Evolutionary conservation across 768 basidiomycete species (phyloP), one percentile per base, ranked within the genome.

Genomic region (Tremella mesenterica): DNA sequence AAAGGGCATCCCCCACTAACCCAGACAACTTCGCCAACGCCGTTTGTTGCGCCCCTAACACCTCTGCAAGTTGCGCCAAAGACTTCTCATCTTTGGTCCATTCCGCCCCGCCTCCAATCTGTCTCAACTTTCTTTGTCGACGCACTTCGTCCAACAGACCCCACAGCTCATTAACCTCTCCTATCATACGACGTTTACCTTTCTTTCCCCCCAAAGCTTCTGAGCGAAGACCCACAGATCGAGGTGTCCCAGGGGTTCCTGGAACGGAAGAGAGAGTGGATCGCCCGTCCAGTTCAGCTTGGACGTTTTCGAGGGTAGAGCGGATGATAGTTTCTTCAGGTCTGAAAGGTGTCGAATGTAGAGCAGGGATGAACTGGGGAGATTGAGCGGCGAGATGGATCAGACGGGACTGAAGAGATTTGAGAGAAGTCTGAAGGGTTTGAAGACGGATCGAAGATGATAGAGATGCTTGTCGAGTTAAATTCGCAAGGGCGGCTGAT

Each of bases 111-210:
- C 38, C 52, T 21, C 33, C 33, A 8, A 18, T 31, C 18, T 39
- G 44, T 44, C 52, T 44, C 21, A 44, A 26, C 47, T 49, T 53
- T 27, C 56, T 63, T 39, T 53, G 59, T 47, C 63, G 57, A 43
- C 64, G 55, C 1, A 73, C 54, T 50, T 69, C 67, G 30, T 69
- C 71, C 7, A 73, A 50, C 27, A 56, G 45, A 12, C 64, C 71
- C 71, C 71, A 71, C 0, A 73, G 60, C 58, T 73, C 69, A 50
- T 70, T 67, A 4, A 70, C 63, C 47, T 66, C 63, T 1, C 65
- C 68, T 39, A 68, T 59, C 61, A 73, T 60, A 44, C 69, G 53
- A 2, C 62, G 65, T 26, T 63, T 64, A 5, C 62, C 56, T 26
- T 48, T 52, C 2, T 43, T 45, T 34, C 44, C 49, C 36, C 47